phyloP scores from a whole-genome alignment of 768 basidiomycete genomes.

The Lyophyllum decastes region DNA sequence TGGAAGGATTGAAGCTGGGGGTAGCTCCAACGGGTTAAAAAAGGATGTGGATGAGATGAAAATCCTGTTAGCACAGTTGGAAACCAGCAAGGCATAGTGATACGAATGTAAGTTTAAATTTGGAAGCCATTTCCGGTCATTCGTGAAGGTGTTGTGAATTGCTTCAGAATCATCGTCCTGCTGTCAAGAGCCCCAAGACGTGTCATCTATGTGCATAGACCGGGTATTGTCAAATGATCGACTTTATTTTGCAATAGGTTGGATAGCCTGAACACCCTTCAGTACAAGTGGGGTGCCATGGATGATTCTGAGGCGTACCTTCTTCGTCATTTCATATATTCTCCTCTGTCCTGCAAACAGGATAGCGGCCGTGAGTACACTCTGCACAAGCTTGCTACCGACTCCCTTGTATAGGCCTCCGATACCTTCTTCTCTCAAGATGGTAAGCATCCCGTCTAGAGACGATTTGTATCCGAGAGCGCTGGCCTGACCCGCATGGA shows the following conservation, averaged over 20 bases:
- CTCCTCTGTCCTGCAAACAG: constrained; percentile 89
- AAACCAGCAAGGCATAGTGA: constrained; percentile 3
- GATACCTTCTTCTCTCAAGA: constrained; percentile 78
- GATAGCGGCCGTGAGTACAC: constrained; percentile 91
- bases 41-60: constrained; percentile 78
- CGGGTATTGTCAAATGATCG: background rate
- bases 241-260: constrained; percentile 12
- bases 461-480: constrained; percentile 77
- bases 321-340: constrained; percentile 72
- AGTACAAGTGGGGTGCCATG: background rate
- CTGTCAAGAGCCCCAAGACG: background rate
- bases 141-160: background rate
- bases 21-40: constrained; percentile 60
- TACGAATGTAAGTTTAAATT: background rate
- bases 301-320: constrained; percentile 28
- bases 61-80: constrained; percentile 48
- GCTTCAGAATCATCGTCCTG: background rate
- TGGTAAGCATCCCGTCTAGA: constrained; percentile 73
- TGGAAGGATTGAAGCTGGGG: constrained; percentile 35
- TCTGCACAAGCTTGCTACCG: constrained; percentile 86
- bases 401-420: constrained; percentile 87
- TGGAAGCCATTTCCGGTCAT: background rate
- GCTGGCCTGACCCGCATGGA: constrained; percentile 72
- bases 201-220: background rate
- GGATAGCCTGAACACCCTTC: constrained; percentile 11